Evolutionary conservation across 495 filamentous ascomycete species (phyloP).

Genomic region (Trichoderma gamsii): DNA sequence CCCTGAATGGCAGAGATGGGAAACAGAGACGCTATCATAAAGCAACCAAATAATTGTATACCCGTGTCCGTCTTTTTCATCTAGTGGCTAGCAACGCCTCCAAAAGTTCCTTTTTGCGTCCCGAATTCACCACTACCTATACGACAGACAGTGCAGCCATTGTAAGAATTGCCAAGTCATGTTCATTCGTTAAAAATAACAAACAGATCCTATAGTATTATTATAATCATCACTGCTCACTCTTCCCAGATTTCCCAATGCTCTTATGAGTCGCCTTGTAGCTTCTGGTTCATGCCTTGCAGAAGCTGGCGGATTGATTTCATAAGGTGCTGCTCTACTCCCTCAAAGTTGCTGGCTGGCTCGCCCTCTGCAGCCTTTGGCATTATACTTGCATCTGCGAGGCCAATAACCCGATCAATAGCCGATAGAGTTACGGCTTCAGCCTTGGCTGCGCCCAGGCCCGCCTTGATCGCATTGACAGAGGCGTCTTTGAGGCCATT

Average conservation of each 20-base stretch:
- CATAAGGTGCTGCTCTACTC: slow-evolving; percentile 3
- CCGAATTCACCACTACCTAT: not conserved
- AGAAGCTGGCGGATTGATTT: slow-evolving; percentile 9
- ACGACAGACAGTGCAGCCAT: not conserved
- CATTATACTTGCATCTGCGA: slow-evolving; percentile 25
- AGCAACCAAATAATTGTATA: not conserved
- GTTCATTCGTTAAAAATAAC: not conserved
- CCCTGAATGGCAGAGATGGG: not conserved
- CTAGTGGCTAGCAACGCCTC: not conserved
- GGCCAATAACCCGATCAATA: slow-evolving; percentile 33
- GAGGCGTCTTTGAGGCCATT: slow-evolving; percentile 26
- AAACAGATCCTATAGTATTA: not conserved
- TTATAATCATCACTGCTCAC: too few species aligned
- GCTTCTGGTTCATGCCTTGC: slow-evolving; percentile 4
- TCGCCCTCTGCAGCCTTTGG: slow-evolving; percentile 7
- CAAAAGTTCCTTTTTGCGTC: not conserved
- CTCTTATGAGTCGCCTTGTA: not conserved
- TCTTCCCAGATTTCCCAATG: not conserved
- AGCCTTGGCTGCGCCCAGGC: slow-evolving; percentile 24
- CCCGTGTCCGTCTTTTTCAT: not conserved
- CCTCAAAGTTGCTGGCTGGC: slow-evolving; percentile 9
- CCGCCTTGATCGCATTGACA: slow-evolving; percentile 23
- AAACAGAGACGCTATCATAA: slow-evolving; percentile 9
- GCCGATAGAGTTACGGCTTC: slow-evolving; percentile 33
- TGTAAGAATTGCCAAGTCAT: not conserved